Evolutionary conservation across 1,139 yeast species (phyloP), one percentile per base, ranked within the genome.

Genomic region (Waltiozyma solani): DNA sequence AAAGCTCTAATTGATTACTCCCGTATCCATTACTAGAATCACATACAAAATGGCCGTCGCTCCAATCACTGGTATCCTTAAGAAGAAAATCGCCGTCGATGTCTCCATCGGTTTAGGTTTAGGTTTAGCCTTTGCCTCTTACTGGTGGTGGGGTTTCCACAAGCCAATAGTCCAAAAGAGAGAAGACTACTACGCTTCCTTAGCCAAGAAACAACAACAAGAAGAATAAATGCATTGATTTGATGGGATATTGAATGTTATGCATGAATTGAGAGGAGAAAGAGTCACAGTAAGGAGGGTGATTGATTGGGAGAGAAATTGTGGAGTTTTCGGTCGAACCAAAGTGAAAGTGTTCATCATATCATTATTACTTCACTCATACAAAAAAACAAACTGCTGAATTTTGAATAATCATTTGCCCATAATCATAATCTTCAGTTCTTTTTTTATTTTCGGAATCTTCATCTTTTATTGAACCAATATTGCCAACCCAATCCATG

Each of bases 21-120:
- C 5, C n/a, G 12, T n/a, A 9, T n/a, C n/a, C 17, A n/a, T 18
- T 17, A 30, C 8, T 13, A 18, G 6, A 30, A 17, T 18, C 5
- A n/a, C 17, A n/a, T 30, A 4, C 36, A 41, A 34, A 38, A 81
- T 83, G 85, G 84, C 94, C 58, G 75, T 87, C 59, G 86, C 95
- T 59, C 95, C 96, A 56, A 86, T 89, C 58, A 75, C 80, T 43
- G 96, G 96, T 52, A 69, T 83, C 51, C 73, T 89, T 50, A 84
- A 76, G 69, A 85, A 79, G 71, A 81, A 79, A 66, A 78, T 85
- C 64, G 72, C 82, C 60, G 73, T 83, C 52, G 96, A 91, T 59
- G 76, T 89, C 63, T 50, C 77, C 54, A 65, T 79, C 52, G 95
- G 94, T 48, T 56, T 64, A 48, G 52, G 66, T 45, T 51, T 71